Evolutionary conservation across 148 eudicot genomes (phyloP), one percentile per base, ranked within the genome.

Genomic region (Rhododendron vialii): DNA sequence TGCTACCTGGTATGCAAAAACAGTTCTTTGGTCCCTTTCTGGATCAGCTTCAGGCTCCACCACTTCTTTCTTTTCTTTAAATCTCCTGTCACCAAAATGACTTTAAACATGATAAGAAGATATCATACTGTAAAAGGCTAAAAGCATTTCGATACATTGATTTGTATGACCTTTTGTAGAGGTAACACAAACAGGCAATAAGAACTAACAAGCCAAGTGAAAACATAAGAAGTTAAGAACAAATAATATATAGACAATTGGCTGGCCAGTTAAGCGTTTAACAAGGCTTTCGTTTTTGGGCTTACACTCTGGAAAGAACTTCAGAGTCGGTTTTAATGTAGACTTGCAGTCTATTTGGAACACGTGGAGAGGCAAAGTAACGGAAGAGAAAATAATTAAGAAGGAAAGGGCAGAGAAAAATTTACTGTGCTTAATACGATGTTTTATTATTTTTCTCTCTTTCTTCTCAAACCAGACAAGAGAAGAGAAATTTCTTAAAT

Each of bases 11-110:
- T 97, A 97, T 43, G 98, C 99, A 89, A 97, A 97, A 84, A 97
- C 99, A 89, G 99, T 95, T 86, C 99, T 93, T 89, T 97, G 99
- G 83, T 97, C 99, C 92, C 99, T 93, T 90, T 97, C 99, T 45
- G 98, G 99, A 87, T 97, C 99, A 85, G 96, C 98, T 92, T 97
- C 99, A 89, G 99, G 99, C 91, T 95, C 98, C 36, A 85, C 91
- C 22, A 87, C 91, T 85, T 96, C 99, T 84, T 93, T 95, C 87
- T 97, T 97, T 0, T 94, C 99, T 88, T 92, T 95, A 51, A 87
- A 92, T 91, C 96, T 94, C 96, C 99, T 97, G 93, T 89, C 90
- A 90, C 38, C 78, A 78, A 80, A 78, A 82, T 45, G 86, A 85
- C 85, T 87, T 89, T 35, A 82, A 90, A 36, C 26, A 87, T 81